phyloP scores from a whole-genome alignment of 2,329 filamentous ascomycete species.

The Tolypocladium tropicale region DNA sequence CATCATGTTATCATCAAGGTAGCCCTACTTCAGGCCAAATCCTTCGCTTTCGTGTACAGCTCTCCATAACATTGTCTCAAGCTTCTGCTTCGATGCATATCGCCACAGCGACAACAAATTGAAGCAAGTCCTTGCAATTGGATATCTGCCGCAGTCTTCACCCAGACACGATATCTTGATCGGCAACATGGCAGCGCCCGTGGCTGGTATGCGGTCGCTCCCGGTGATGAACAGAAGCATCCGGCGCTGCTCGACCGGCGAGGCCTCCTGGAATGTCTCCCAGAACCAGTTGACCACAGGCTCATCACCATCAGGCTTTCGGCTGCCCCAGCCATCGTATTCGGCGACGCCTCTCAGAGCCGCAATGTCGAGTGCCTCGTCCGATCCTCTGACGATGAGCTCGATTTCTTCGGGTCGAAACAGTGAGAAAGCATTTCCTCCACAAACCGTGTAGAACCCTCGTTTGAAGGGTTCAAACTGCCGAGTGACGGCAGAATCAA shows the following conservation, averaged over 20 bases:
- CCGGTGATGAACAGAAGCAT: slow-evolving; percentile 82
- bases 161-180: slow-evolving; percentile 71
- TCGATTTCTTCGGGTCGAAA: slow-evolving; percentile 91
- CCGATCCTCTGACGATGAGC: slow-evolving; percentile 72
- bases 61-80: slow-evolving; percentile 68
- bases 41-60: slow-evolving; percentile 87
- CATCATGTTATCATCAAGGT: slow-evolving; percentile 10
- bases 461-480: slow-evolving; percentile 93
- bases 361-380: slow-evolving; percentile 70
- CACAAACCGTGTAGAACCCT: slow-evolving; percentile 87
- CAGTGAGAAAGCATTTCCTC: slow-evolving; percentile 75
- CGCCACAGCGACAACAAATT: slow-evolving; percentile 71
- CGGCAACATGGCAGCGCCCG: slow-evolving; percentile 68
- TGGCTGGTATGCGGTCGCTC: slow-evolving; percentile 81
- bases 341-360: slow-evolving; percentile 66
- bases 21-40: slow-evolving; percentile 68
- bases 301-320: slow-evolving; percentile 46
- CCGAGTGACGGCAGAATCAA: slow-evolving; percentile 66
- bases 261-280: slow-evolving; percentile 62
- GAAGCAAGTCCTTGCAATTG: slow-evolving; percentile 84
- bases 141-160: slow-evolving; percentile 63
- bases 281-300: slow-evolving; percentile 79
- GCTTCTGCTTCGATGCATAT: slow-evolving; percentile 54
- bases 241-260: slow-evolving; percentile 60
- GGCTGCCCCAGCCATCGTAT: slow-evolving; percentile 68